Conservation (phyloP, 2,329 filamentous ascomycete genomes). For the Lithohypha guttulata region DNA sequence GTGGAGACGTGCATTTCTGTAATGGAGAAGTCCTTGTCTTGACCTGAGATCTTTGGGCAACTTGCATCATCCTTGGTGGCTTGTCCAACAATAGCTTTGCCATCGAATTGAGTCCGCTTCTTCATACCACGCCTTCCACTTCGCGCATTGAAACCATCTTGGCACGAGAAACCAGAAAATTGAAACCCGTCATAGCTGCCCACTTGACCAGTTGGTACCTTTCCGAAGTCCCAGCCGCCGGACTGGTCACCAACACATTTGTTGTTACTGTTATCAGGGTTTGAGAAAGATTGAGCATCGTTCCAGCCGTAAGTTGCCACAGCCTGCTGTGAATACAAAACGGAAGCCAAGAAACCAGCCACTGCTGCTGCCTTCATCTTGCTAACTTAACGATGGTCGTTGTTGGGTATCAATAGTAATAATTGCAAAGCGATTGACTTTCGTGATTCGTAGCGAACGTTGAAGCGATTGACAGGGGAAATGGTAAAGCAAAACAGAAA, state of each 20-base stretch:
- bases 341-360: slow-evolving; percentile 34
- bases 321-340: slow-evolving; percentile 38
- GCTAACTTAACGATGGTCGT: slow-evolving; percentile 7
- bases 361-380: slow-evolving; percentile 20
- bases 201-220: slow-evolving; percentile 52
- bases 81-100: slow-evolving; percentile 52
- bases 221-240: slow-evolving; percentile 60
- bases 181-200: slow-evolving; percentile 58
- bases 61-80: slow-evolving; percentile 30
- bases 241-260: slow-evolving; percentile 61
- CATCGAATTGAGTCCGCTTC: slow-evolving; percentile 28
- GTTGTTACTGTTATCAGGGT: slow-evolving; percentile 65
- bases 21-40: slow-evolving; percentile 59
- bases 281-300: slow-evolving; percentile 47
- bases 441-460: slow-evolving; percentile 4
- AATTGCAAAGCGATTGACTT: slow-evolving; percentile 2
- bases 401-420: background rate
- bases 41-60: slow-evolving; percentile 49
- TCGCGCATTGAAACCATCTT: slow-evolving; percentile 45
- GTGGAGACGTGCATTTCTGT: slow-evolving; percentile 60
- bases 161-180: slow-evolving; percentile 64
- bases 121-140: slow-evolving; percentile 44
- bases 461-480: slow-evolving; percentile 5
- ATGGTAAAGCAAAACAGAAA: background rate
- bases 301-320: slow-evolving; percentile 39